Percentiles rank a stretch among this genome's conserved stretches.
phyloP scores from a whole-genome alignment of 768 basidiomycete genomes.

The Lyophyllum semitale region DNA sequence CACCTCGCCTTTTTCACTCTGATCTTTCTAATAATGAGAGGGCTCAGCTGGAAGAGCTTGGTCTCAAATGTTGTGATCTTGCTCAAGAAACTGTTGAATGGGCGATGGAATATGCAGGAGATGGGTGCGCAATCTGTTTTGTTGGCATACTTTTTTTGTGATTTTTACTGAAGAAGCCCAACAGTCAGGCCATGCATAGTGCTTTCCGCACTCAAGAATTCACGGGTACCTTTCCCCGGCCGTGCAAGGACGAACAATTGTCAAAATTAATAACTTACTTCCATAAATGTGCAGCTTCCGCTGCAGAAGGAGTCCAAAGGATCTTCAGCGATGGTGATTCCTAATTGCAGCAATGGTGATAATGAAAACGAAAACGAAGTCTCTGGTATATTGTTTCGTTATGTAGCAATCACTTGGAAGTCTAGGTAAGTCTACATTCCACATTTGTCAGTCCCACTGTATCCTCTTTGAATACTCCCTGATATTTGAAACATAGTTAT shows the following conservation, averaged over 20 bases:
- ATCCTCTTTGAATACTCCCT: slow-evolving; percentile 73
- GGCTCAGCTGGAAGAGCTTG: slow-evolving; percentile 14
- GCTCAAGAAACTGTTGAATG: slow-evolving; percentile 21
- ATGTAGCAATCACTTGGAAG: background rate
- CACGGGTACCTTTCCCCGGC: slow-evolving; percentile 14
- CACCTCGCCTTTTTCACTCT: slow-evolving; percentile 28
- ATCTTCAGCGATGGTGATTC: slow-evolving; percentile 12
- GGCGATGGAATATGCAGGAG: slow-evolving; percentile 17
- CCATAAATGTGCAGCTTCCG: slow-evolving; percentile 19
- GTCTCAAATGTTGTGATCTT: slow-evolving; percentile 15
- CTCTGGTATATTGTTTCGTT: background rate
- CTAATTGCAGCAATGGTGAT: background rate
- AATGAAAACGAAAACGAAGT: background rate
- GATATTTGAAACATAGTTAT: slow-evolving; percentile 76
- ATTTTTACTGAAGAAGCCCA: background rate
- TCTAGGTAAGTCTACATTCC: background rate
- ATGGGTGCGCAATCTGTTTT: slow-evolving; percentile 14
- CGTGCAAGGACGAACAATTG: slow-evolving; percentile 14
- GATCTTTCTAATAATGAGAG: slow-evolving; percentile 26
- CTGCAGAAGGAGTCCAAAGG: slow-evolving; percentile 18
- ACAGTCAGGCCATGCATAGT: slow-evolving; percentile 21
- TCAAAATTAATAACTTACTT: slow-evolving; percentile 24
- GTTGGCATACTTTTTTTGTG: background rate
- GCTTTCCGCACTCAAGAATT: slow-evolving; percentile 23
- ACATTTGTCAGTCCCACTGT: slow-evolving; percentile 64